A percentile compares a stretch with the other conserved stretches of the same genome.
Conservation (phyloP, 106 monocot genomes). For the Dendrobium huoshanense region DNA sequence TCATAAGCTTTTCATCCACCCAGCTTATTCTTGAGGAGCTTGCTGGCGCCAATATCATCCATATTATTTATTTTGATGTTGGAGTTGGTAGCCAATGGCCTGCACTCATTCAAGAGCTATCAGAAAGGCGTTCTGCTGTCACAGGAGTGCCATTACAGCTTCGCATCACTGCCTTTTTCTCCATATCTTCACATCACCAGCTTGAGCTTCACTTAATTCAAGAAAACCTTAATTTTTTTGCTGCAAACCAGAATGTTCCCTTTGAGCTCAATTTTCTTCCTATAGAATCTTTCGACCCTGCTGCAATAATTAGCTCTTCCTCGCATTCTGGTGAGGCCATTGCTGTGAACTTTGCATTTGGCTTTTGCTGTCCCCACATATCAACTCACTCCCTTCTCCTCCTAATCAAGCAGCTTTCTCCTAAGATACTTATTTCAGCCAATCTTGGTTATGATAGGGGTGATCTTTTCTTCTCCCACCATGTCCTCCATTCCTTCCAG, state of each 20-base stretch:
- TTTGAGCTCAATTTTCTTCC: slow-evolving; percentile 67
- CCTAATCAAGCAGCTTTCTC: slow-evolving; percentile 68
- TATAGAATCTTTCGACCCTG: slow-evolving; percentile 59
- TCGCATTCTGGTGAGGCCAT: slow-evolving; percentile 29
- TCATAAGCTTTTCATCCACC: slow-evolving; percentile 75
- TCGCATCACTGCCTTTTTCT: slow-evolving; percentile 68
- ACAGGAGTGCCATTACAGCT: slow-evolving; percentile 22
- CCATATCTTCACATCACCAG: slow-evolving; percentile 46
- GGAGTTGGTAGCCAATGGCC: slow-evolving; percentile 89
- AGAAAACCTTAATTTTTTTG: slow-evolving; percentile 81
- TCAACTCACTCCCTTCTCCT: slow-evolving; percentile 35
- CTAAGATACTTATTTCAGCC: slow-evolving; percentile 65
- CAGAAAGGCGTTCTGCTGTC: slow-evolving; percentile 35
- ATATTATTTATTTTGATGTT: slow-evolving; percentile 83
- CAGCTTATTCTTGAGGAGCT: slow-evolving; percentile 83
- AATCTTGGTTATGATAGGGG: slow-evolving; percentile 62
- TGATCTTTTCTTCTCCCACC: slow-evolving; percentile 60
- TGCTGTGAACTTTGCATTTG: slow-evolving; percentile 71
- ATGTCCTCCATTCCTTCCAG: slow-evolving; percentile 60
- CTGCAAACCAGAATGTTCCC: slow-evolving; percentile 47
- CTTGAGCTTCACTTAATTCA: slow-evolving; percentile 64
- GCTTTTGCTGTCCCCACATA: slow-evolving; percentile 12
- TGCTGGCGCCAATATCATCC: slow-evolving; percentile 38
- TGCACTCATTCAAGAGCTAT: slow-evolving; percentile 82
- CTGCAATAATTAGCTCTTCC: slow-evolving; percentile 21